Conservation (phyloP, 768 basidiomycete genomes). For the Lactarius hatsudake region DNA sequence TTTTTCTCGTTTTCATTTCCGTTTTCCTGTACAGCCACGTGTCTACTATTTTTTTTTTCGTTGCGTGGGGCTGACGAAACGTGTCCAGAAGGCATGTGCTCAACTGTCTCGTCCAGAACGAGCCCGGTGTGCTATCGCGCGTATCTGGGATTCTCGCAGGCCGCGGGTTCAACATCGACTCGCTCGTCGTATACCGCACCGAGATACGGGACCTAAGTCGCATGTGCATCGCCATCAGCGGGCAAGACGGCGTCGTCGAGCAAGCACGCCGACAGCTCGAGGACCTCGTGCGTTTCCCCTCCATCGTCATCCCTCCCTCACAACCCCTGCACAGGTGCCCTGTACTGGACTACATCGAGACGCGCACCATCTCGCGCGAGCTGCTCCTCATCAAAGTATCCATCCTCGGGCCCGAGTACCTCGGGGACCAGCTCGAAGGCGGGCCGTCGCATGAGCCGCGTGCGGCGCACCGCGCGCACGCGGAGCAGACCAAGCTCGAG, state of each 20-base stretch:
- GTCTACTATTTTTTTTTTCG: constrained; percentile 5
- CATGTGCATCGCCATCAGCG: constrained; percentile 96
- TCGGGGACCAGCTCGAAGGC: constrained; percentile 85
- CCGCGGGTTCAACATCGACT: constrained; percentile 98
- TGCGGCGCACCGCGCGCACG: constrained; percentile 26
- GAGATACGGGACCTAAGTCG: constrained; percentile 95
- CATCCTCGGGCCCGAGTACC: constrained; percentile 94
- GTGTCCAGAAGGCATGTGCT: constrained; percentile 70
- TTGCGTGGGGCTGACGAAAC: not conserved
- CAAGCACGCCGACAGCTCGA: constrained; percentile 95
- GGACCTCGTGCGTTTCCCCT: constrained; percentile 69
- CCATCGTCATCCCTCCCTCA: not conserved
- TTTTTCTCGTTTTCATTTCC: not conserved
- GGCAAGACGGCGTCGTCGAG: constrained; percentile 97
- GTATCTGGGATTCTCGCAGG: constrained; percentile 97
- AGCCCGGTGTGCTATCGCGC: constrained; percentile 97
- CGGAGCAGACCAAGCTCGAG: constrained; percentile 52
- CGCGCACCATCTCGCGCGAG: constrained; percentile 87
- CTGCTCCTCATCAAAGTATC: constrained; percentile 95
- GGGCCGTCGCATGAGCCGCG: constrained; percentile 82
- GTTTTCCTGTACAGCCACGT: constrained; percentile 10
- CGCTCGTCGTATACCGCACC: constrained; percentile 95
- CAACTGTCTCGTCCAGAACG: constrained; percentile 98
- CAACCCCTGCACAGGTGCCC: constrained; percentile 69
- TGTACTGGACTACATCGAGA: constrained; percentile 95